Conservation (phyloP, 2,329 filamentous ascomycete species). For the Dothideomycetes sp. region DNA sequence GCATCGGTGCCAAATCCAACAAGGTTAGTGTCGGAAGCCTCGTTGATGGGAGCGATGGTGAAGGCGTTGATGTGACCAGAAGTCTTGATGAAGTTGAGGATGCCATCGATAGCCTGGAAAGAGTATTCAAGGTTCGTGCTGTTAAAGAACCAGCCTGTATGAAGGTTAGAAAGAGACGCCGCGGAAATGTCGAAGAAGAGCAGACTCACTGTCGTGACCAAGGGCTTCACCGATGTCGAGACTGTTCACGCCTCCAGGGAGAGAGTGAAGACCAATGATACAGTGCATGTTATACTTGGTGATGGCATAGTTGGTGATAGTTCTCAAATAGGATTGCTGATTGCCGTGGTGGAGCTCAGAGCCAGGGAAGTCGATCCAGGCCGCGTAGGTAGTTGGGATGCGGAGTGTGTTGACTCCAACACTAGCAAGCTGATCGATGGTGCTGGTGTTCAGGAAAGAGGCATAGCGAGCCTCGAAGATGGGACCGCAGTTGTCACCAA, state of each 20-base stretch:
- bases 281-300: conserved; percentile 24
- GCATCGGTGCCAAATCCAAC: conserved; percentile 22
- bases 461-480: conserved; percentile 21
- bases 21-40: conserved; percentile 24
- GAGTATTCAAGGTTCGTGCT: conserved; percentile 23
- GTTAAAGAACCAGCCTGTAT: conserved; percentile 24
- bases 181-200: conserved; percentile 14
- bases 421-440: conserved; percentile 23
- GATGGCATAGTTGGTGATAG: conserved; percentile 25
- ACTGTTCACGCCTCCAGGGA: conserved; percentile 22
- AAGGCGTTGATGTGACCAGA: conserved; percentile 20
- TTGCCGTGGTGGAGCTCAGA: conserved; percentile 22
- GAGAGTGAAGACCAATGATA: conserved; percentile 23
- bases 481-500: conserved; percentile 19
- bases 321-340: conserved; percentile 18
- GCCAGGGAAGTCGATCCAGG: conserved; percentile 25
- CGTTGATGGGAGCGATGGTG: conserved; percentile 28
- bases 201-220: conserved; percentile 15
- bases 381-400: conserved; percentile 26
- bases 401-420: conserved; percentile 22
- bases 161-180: conserved; percentile 4
- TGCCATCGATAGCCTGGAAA: conserved; percentile 20
- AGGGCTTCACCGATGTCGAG: conserved; percentile 17
- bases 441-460: conserved; percentile 18
- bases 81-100: conserved; percentile 21